A percentile compares a stretch with the other conserved stretches of the same genome.
Evolutionary conservation across 2,329 filamentous ascomycete species (phyloP).

Genomic region (Colletotrichum sp.): DNA sequence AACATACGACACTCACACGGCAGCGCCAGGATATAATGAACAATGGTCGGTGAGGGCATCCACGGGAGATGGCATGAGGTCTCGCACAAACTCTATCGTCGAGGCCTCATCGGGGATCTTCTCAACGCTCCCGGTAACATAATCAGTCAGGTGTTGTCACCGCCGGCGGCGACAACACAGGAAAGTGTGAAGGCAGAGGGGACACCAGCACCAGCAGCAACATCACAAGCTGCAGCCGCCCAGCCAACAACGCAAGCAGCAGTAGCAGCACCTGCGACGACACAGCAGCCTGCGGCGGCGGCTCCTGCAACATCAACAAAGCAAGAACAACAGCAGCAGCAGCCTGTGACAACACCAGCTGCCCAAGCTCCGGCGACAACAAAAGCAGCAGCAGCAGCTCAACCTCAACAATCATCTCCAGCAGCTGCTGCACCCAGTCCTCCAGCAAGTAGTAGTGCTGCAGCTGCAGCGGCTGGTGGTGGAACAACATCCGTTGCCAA

Average conservation of each 20-base stretch:
- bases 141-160: constrained; percentile 4
- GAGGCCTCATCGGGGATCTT: constrained; percentile 1
- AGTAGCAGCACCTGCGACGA: not conserved
- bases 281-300: not conserved
- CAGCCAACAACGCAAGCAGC: not conserved
- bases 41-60: constrained; percentile 3
- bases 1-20: not conserved
- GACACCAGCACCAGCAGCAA: not conserved
- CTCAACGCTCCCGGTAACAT: not conserved
- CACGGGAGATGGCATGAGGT: not conserved
- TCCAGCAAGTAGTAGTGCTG: not conserved
- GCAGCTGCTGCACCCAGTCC: not conserved
- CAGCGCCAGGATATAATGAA: constrained; percentile 4
- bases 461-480: not conserved
- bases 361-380: not conserved
- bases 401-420: not conserved
- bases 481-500: not conserved
- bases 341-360: not conserved
- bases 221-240: not conserved
- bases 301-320: not conserved
- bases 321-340: not conserved
- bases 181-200: not conserved
- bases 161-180: constrained; percentile 12
- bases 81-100: not conserved
- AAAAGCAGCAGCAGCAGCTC: not conserved